These are phyloP conservation scores for Aleurites moluccanus DNA, from an alignment of 441 rosid species.

Conservation along the genomic window DNA sequence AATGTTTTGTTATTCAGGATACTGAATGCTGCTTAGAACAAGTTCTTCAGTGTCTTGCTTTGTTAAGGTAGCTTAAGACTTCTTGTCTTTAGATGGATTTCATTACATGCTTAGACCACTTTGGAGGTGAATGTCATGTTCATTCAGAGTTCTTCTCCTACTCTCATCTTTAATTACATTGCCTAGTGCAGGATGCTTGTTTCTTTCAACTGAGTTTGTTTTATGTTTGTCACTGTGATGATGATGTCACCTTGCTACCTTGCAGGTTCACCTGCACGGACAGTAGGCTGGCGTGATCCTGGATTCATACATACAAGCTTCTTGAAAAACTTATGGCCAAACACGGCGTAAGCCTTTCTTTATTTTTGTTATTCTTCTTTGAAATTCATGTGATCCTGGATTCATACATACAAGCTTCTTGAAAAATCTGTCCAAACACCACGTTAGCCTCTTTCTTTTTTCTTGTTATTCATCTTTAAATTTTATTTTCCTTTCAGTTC, in stretches of 20 bases:
- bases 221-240: not conserved
- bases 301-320: conserved; percentile 91
- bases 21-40: not conserved
- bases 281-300: conserved; percentile 97
- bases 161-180: not conserved
- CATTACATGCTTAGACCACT: not conserved
- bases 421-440: conserved; percentile 85
- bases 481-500: not conserved
- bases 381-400: conserved; percentile 62
- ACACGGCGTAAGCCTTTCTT: conserved; percentile 43
- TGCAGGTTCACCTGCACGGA: conserved; percentile 81
- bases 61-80: not conserved
- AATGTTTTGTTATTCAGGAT: no score
- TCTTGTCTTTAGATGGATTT: not conserved
- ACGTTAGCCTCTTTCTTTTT: conserved; percentile 34
- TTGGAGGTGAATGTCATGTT: not conserved
- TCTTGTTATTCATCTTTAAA: conserved; percentile 14
- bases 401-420: conserved; percentile 86
- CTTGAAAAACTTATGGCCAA: conserved; percentile 90
- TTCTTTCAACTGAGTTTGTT: not conserved
- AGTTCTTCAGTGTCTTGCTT: not conserved
- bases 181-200: not conserved
- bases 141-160: not conserved
- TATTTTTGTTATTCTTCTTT: conserved; percentile 12
- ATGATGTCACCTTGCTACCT: conserved; percentile 12